Conservation (phyloP, 2,329 filamentous ascomycete species). For the Colletotrichum abscissum region DNA sequence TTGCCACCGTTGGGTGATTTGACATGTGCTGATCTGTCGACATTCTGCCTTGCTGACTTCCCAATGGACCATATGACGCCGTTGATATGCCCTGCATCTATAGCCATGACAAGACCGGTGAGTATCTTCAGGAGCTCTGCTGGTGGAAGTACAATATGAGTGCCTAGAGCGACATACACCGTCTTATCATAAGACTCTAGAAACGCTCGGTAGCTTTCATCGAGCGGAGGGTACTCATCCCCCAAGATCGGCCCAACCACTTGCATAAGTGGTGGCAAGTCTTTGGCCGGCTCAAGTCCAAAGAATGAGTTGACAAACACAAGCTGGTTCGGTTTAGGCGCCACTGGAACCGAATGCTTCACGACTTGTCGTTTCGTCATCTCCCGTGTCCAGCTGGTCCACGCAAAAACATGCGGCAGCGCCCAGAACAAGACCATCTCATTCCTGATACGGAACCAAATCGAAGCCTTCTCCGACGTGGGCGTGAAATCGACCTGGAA, state of each 20-base stretch:
- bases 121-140: constrained; percentile 47
- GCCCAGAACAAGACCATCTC: constrained; percentile 41
- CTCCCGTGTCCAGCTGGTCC: constrained; percentile 40
- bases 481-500: constrained; percentile 51
- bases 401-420: constrained; percentile 40
- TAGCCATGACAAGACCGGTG: constrained; percentile 39
- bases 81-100: constrained; percentile 32
- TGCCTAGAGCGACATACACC: constrained; percentile 55
- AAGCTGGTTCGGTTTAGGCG: constrained; percentile 53
- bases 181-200: constrained; percentile 44
- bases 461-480: constrained; percentile 51
- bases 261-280: constrained; percentile 52
- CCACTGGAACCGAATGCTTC: constrained; percentile 41
- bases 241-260: constrained; percentile 53
- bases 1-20: background rate
- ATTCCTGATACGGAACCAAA: constrained; percentile 50
- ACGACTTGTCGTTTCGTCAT: constrained; percentile 51
- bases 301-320: constrained; percentile 57
- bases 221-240: constrained; percentile 47
- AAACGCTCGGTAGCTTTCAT: constrained; percentile 42
- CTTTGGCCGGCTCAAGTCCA: constrained; percentile 53
- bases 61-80: constrained; percentile 13
- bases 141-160: constrained; percentile 49
- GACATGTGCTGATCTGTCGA: background rate
- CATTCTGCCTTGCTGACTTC: background rate